Conservation (phyloP, 768 basidiomycete genomes). For the Lactarius akahatsu region DNA sequence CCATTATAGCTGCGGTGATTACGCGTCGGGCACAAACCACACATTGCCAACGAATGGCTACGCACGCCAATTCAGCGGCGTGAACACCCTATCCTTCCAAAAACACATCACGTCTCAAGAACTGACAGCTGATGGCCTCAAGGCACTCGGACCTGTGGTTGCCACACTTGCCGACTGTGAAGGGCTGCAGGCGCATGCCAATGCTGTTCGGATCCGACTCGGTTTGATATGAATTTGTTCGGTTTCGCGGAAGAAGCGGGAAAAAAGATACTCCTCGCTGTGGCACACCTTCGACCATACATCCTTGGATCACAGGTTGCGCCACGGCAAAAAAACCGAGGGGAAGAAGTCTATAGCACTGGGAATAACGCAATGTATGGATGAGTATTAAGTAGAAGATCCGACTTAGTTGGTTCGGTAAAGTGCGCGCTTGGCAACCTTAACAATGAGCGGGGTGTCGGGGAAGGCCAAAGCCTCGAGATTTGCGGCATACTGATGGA, state of each 20-base stretch:
- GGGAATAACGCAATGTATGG: constrained; percentile 27
- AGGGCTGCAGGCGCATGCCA: constrained; percentile 92
- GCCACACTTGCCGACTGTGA: constrained; percentile 92
- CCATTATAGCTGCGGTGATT: constrained; percentile 84
- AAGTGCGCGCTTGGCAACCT: constrained; percentile 91
- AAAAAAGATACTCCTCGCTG: background rate
- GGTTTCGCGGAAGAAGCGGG: background rate
- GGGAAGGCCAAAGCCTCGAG: constrained; percentile 94
- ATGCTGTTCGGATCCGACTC: constrained; percentile 88
- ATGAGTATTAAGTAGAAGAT: constrained; percentile 14
- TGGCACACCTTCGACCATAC: background rate
- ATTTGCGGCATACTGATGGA: constrained; percentile 76
- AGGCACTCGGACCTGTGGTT: constrained; percentile 80
- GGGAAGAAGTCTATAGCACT: constrained; percentile 26
- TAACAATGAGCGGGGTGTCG: constrained; percentile 84
- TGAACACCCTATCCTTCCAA: constrained; percentile 96
- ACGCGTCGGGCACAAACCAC: constrained; percentile 98
- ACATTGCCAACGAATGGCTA: constrained; percentile 96
- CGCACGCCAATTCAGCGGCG: constrained; percentile 96
- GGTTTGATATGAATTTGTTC: constrained; percentile 10
- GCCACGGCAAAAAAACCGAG: background rate
- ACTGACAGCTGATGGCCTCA: constrained; percentile 75
- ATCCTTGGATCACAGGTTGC: background rate
- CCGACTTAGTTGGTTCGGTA: constrained; percentile 76
- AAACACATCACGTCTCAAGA: constrained; percentile 99